phyloP scores from a whole-genome alignment of 2,329 filamentous ascomycete species.

The Xylariales sp. region DNA sequence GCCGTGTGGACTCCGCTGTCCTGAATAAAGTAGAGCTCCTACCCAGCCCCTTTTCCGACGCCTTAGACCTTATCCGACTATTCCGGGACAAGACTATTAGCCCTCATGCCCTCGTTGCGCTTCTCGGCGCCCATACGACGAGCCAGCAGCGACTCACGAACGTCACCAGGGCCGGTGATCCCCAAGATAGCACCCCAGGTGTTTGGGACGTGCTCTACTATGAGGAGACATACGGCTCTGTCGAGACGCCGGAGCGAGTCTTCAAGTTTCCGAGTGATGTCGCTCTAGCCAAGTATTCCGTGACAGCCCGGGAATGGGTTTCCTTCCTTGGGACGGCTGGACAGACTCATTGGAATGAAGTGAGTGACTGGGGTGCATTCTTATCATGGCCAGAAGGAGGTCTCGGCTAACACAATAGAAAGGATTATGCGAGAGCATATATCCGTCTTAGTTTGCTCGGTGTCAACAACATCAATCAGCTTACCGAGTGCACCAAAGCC shows the following conservation, averaged over 20 bases:
- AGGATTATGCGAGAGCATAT: slow-evolving; percentile 65
- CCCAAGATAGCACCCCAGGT: slow-evolving; percentile 64
- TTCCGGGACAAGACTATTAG: slow-evolving; percentile 66
- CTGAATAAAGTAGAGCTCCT: slow-evolving; percentile 56
- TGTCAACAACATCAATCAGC: slow-evolving; percentile 65
- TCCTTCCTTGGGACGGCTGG: slow-evolving; percentile 51
- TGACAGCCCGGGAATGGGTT: slow-evolving; percentile 53
- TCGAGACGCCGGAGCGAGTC: slow-evolving; percentile 51
- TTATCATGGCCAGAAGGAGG: not conserved
- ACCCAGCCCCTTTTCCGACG: slow-evolving; percentile 56
- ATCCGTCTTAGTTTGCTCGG: slow-evolving; percentile 66
- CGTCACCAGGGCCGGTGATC: slow-evolving; percentile 53
- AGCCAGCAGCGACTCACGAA: slow-evolving; percentile 62
- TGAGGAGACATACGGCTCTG: slow-evolving; percentile 52
- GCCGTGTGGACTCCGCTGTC: slow-evolving; percentile 58
- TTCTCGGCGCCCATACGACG: slow-evolving; percentile 66
- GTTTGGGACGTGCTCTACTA: slow-evolving; percentile 66
- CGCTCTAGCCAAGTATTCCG: slow-evolving; percentile 53
- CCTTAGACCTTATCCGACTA: slow-evolving; percentile 60
- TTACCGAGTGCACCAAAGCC: slow-evolving; percentile 66
- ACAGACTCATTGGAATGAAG: slow-evolving; percentile 56
- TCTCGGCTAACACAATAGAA: slow-evolving; percentile 1
- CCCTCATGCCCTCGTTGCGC: slow-evolving; percentile 62
- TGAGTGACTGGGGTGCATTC: slow-evolving; percentile 43
- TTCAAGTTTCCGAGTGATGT: slow-evolving; percentile 58